Percentiles rank a stretch among this genome's conserved stretches.
Evolutionary conservation across 2,329 filamentous ascomycete species (phyloP).

Genomic region (Tolypocladium cylindrosporum): DNA sequence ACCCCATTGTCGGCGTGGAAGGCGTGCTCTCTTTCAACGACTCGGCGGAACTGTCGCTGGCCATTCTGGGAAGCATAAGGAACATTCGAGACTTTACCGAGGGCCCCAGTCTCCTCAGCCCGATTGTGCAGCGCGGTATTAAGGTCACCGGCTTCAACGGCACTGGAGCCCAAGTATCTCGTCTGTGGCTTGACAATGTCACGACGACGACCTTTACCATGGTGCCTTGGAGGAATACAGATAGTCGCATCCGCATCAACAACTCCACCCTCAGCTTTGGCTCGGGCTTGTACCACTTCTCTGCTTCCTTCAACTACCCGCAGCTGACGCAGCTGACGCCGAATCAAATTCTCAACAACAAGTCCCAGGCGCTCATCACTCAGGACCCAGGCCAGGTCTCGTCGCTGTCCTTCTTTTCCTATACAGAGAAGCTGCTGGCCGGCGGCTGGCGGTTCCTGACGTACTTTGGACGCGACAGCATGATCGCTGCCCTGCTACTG

Average conservation of each 20-base stretch:
- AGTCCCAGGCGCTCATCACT: constrained; percentile 33
- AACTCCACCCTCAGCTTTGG: constrained; percentile 35
- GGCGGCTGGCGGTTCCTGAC: constrained; percentile 58
- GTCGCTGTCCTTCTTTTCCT: constrained; percentile 54
- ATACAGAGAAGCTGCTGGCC: constrained; percentile 51
- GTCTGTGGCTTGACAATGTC: constrained; percentile 52
- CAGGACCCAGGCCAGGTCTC: constrained; percentile 35
- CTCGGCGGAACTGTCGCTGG: constrained; percentile 42
- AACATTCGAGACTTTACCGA: constrained; percentile 55
- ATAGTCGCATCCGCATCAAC: constrained; percentile 24
- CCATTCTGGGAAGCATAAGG: constrained; percentile 52
- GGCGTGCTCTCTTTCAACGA: constrained; percentile 46
- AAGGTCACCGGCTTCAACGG: constrained; percentile 25
- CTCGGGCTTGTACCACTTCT: constrained; percentile 46
- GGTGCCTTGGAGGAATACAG: constrained; percentile 18
- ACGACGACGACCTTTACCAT: constrained; percentile 46
- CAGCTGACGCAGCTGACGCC: constrained; percentile 45
- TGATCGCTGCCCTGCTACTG: constrained; percentile 49
- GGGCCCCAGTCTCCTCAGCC: constrained; percentile 40
- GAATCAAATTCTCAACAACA: constrained; percentile 36
- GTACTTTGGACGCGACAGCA: constrained; percentile 57
- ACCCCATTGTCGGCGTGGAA: constrained; percentile 41
- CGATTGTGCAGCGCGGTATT: constrained; percentile 44
- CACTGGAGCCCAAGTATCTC: constrained; percentile 36
- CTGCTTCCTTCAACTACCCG: constrained; percentile 51